Conservation (phyloP, 2,329 filamentous ascomycete genomes). For the Zalaria obscura region DNA sequence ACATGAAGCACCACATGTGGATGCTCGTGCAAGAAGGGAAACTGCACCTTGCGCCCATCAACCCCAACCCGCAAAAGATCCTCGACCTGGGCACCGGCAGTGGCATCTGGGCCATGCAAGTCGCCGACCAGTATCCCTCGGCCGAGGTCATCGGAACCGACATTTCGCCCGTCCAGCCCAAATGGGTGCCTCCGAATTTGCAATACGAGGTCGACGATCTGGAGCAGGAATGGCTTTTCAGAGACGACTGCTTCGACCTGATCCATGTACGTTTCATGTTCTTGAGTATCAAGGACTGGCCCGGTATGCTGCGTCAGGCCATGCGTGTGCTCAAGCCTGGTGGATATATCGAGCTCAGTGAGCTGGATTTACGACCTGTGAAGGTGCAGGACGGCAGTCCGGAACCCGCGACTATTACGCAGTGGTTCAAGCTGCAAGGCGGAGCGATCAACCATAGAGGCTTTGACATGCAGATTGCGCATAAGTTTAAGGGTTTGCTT, state of each 20-base stretch:
- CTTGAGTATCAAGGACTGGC: conserved; percentile 11
- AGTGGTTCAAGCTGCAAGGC: conserved; percentile 3
- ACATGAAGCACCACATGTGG: conserved; percentile 8
- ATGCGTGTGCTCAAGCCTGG: conserved; percentile 18
- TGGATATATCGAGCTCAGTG: conserved; percentile 24
- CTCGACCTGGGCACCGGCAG: conserved; percentile 36
- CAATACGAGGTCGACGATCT: conserved; percentile 17
- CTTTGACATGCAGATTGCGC: conserved; percentile 4
- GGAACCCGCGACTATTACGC: conserved; percentile 7
- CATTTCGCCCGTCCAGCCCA: conserved; percentile 21
- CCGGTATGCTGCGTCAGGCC: conserved; percentile 10
- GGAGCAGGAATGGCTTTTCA: conserved; percentile 14
- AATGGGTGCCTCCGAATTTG: conserved; percentile 15
- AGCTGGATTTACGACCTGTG: conserved; percentile 13
- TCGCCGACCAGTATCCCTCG: conserved; percentile 20
- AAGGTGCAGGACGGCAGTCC: conserved; percentile 19
- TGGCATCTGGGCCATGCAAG: conserved; percentile 37
- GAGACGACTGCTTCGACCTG: conserved; percentile 22
- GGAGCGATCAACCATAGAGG: background rate
- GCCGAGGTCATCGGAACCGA: conserved; percentile 22
- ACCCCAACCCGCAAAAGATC: conserved; percentile 22
- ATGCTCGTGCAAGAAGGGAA: conserved; percentile 8
- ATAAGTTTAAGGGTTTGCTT: conserved; percentile 2
- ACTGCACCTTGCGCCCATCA: conserved; percentile 29
- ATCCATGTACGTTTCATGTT: conserved; percentile 26